Percentiles rank a stretch among this genome's conserved stretches.
These are phyloP conservation scores for Daedaleopsis nitida DNA, from an alignment of 768 basidiomycete species.

Conservation along the genomic window DNA sequence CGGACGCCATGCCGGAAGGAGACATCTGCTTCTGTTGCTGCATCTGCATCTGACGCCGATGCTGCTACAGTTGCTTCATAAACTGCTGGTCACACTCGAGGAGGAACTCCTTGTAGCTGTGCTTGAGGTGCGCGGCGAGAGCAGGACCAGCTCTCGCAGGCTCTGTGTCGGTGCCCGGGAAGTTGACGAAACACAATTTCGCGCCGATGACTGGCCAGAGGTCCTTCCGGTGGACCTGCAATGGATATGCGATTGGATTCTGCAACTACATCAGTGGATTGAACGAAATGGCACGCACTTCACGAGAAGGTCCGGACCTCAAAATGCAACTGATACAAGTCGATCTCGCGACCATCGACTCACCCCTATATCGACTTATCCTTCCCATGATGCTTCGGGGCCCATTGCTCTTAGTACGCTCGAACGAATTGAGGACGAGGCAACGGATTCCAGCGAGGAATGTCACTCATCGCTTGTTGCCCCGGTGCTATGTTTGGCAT, in stretches of 20 bases:
- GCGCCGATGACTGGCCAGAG: slow-evolving; percentile 68
- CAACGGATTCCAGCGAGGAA: slow-evolving; percentile 31
- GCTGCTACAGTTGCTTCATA: slow-evolving; percentile 6
- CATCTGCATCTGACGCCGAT: not conserved
- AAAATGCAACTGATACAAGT: slow-evolving; percentile 59
- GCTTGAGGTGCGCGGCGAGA: slow-evolving; percentile 58
- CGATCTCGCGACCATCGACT: slow-evolving; percentile 60
- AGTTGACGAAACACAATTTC: slow-evolving; percentile 65
- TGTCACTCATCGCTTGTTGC: not conserved
- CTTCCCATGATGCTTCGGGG: slow-evolving; percentile 41
- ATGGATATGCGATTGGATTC: not conserved
- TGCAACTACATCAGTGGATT: not conserved
- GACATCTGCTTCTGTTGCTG: slow-evolving; percentile 1
- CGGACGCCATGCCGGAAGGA: not conserved
- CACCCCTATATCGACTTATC: slow-evolving; percentile 44
- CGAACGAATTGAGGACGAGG: slow-evolving; percentile 55
- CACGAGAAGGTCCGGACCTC: slow-evolving; percentile 52
- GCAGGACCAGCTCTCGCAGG: slow-evolving; percentile 65
- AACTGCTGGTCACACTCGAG: slow-evolving; percentile 52
- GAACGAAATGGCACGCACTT: slow-evolving; percentile 35
- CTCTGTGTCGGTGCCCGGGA: slow-evolving; percentile 60
- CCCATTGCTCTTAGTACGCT: slow-evolving; percentile 51
- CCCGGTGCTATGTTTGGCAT: not conserved
- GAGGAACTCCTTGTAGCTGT: slow-evolving; percentile 63
- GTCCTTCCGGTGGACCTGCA: slow-evolving; percentile 37